Conservation (phyloP, 805 yeast genomes). For the Blastobotrys peoriensis region DNA sequence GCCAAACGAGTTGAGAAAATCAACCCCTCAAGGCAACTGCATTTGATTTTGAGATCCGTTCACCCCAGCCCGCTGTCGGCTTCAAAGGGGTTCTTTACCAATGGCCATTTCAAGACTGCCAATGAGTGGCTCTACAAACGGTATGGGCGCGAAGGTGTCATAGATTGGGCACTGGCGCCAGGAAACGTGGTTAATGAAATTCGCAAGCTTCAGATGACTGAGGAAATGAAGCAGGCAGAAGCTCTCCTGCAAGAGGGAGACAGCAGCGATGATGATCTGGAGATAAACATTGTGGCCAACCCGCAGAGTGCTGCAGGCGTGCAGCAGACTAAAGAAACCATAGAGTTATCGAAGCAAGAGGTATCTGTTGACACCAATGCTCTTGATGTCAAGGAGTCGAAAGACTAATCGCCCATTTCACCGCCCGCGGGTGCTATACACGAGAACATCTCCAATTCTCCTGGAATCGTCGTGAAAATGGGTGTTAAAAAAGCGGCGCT, state of each 20-base stretch:
- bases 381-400: too few relatives aligned
- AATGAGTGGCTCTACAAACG: slow-evolving; percentile 65
- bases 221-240: slow-evolving; percentile 8
- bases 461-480: slow-evolving; percentile 82
- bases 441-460: slow-evolving; percentile 70
- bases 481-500: slow-evolving; percentile 65
- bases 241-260: not conserved
- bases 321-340: not conserved
- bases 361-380: too few relatives aligned
- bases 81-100: slow-evolving; percentile 73
- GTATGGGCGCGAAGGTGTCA: slow-evolving; percentile 38
- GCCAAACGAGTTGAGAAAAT: slow-evolving; percentile 49
- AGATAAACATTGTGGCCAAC: not conserved
- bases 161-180: slow-evolving; percentile 58
- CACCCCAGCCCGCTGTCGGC: slow-evolving; percentile 98
- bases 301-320: not conserved
- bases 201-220: slow-evolving; percentile 7
- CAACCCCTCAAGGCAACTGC: slow-evolving; percentile 23
- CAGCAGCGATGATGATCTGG: slow-evolving; percentile 1
- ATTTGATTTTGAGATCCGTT: slow-evolving; percentile 59
- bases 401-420: too few relatives aligned
- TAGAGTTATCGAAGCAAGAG: not conserved
- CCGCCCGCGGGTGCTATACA: too few relatives aligned
- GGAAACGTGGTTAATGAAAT: slow-evolving; percentile 16
- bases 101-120: slow-evolving; percentile 64